phyloP scores from a whole-genome alignment of 352 stramenopile species.

The Globisporangium orthogonon region DNA sequence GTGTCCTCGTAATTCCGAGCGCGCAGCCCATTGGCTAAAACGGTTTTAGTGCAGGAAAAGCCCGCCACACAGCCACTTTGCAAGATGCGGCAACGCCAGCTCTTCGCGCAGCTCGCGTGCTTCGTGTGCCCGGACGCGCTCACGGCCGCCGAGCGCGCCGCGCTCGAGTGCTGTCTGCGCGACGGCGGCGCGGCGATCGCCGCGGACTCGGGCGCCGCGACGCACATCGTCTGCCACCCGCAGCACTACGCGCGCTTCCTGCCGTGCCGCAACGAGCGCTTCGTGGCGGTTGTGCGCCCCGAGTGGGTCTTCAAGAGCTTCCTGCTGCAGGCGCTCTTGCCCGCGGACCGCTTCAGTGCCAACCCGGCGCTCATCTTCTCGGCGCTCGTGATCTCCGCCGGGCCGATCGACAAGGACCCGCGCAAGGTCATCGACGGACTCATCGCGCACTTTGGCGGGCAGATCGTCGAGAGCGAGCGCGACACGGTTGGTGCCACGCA shows the following conservation, averaged over 20 bases:
- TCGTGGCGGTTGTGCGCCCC: constrained; percentile 65
- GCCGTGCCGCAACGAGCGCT: constrained; percentile 45
- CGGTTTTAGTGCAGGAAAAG: not conserved
- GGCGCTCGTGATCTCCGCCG: constrained; percentile 61
- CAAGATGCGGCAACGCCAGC: constrained; percentile 32
- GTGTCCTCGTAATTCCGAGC: too few relatives aligned
- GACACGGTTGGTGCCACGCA: constrained; percentile 54
- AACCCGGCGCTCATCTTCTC: constrained; percentile 75
- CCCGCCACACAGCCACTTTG: not conserved
- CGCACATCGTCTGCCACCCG: constrained; percentile 71
- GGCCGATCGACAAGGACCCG: constrained; percentile 72
- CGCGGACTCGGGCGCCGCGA: constrained; percentile 26
- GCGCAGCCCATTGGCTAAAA: not conserved
- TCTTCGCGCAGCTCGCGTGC: constrained; percentile 44
- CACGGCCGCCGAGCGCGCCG: constrained; percentile 23
- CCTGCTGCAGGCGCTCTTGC: constrained; percentile 50
- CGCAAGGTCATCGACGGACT: constrained; percentile 75
- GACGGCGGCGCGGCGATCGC: constrained; percentile 54
- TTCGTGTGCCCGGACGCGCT: constrained; percentile 51
- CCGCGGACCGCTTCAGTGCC: constrained; percentile 69
- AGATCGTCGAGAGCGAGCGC: constrained; percentile 53
- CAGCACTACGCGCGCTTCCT: constrained; percentile 44
- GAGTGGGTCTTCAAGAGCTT: constrained; percentile 81
- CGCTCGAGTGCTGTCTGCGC: constrained; percentile 52
- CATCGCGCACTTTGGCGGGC: constrained; percentile 76